phyloP scores from a whole-genome alignment of 192 early-diverging fungal genomes.

The Lunasporangiospora selenospora region DNA sequence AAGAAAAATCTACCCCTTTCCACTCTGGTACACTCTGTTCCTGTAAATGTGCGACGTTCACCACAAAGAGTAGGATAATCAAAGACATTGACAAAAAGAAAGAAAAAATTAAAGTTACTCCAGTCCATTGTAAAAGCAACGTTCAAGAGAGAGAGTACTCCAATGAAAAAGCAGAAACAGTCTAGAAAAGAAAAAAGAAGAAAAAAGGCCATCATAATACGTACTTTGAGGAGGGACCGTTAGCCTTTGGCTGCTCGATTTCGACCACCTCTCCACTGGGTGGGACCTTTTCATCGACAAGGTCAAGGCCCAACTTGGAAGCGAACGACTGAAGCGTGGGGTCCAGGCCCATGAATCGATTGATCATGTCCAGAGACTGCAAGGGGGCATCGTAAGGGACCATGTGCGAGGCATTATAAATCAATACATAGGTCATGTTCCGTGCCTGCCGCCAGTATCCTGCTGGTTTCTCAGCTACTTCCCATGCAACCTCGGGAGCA shows the following conservation, averaged over 20 bases:
- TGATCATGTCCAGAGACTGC: conserved; percentile 85
- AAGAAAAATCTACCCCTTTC: too few relatives aligned
- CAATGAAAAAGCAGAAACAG: too few relatives aligned
- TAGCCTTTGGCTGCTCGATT: conserved; percentile 27
- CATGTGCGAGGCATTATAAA: conserved; percentile 91
- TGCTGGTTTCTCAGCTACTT: conserved; percentile 44
- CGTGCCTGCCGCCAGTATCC: conserved; percentile 54
- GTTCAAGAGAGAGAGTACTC: too few relatives aligned
- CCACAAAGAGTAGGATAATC: too few relatives aligned
- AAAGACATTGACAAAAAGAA: too few relatives aligned
- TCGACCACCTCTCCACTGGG: conserved; percentile 28
- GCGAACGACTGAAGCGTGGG: conserved; percentile 14
- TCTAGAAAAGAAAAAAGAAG: too few relatives aligned
- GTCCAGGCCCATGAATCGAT: conserved; percentile 74
- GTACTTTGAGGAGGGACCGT: conserved; percentile 10
- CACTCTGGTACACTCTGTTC: too few relatives aligned
- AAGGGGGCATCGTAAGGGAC: conserved; percentile 88
- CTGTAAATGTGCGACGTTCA: too few relatives aligned
- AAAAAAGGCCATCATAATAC: not conserved
- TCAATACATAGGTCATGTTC: conserved; percentile 81
- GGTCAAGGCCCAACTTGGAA: conserved; percentile 19
- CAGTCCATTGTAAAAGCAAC: too few relatives aligned
- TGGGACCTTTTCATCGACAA: not conserved
- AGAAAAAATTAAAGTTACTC: too few relatives aligned
- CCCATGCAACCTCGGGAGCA: conserved; percentile 53